These are phyloP conservation scores for Leccinellum rugosiceps DNA, from an alignment of 768 basidiomycete species.

Conservation along the genomic window DNA sequence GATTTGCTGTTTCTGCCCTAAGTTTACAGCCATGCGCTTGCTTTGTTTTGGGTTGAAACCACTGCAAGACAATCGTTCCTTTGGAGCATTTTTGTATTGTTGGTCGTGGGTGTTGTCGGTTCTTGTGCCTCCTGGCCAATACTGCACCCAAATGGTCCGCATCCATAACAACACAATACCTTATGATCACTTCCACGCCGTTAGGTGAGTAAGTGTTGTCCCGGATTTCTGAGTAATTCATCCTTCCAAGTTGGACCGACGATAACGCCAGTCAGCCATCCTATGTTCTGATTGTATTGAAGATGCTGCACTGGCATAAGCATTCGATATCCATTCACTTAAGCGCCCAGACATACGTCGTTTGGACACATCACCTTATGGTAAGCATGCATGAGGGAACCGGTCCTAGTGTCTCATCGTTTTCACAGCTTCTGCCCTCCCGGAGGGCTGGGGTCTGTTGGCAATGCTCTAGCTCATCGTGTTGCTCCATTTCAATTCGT, in stretches of 20 bases:
- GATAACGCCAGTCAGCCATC: neutral
- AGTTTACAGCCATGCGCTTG: neutral
- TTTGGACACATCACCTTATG: neutral
- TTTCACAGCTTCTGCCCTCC: neutral
- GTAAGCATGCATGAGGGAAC: neutral
- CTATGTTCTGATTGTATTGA: neutral
- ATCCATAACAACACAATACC: neutral
- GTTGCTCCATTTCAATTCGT: neutral
- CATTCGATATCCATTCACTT: neutral
- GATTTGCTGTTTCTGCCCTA: neutral
- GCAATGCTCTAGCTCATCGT: neutral
- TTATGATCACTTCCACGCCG: neutral
- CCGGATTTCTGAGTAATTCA: neutral
- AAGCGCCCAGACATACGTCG: neutral
- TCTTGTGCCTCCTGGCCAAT: neutral
- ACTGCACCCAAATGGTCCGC: neutral
- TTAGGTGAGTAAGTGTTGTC: neutral
- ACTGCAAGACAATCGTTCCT: neutral
- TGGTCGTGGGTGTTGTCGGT: neutral
- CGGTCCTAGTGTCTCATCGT: no score
- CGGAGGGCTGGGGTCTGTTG: neutral
- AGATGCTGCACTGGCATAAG: neutral
- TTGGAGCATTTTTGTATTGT: neutral
- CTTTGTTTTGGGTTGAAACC: neutral
- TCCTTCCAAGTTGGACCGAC: neutral